phyloP scores from a whole-genome alignment of 129 eudicot species.

The Flaveria ramosissima region DNA sequence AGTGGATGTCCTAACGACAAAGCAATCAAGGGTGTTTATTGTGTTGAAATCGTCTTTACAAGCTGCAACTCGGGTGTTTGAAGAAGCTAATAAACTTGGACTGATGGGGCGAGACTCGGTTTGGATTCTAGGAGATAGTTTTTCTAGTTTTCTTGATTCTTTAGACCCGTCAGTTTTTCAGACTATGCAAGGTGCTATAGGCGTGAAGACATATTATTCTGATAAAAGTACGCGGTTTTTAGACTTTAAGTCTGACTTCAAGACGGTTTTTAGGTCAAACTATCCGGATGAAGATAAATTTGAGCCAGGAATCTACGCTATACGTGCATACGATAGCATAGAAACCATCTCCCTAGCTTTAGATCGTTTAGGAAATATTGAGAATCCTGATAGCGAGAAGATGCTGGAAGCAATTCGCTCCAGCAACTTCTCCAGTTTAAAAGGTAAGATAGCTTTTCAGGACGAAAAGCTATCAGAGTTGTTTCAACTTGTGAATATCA shows the following conservation, averaged over 20 bases:
- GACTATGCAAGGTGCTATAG: slow-evolving; percentile 47
- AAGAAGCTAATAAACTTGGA: slow-evolving; percentile 50
- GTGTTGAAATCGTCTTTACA: slow-evolving; percentile 38
- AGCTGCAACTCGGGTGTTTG: slow-evolving; percentile 40
- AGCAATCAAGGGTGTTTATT: slow-evolving; percentile 51
- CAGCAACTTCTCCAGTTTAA: slow-evolving; percentile 44
- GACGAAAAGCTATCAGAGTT: slow-evolving; percentile 26
- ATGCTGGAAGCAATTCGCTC: slow-evolving; percentile 34
- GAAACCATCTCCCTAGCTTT: slow-evolving; percentile 38
- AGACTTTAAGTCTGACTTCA: slow-evolving; percentile 40
- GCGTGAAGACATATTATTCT: slow-evolving; percentile 37
- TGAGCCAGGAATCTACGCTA: slow-evolving; percentile 46
- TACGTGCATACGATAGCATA: slow-evolving; percentile 52
- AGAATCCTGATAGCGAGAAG: slow-evolving; percentile 4
- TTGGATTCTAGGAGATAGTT: slow-evolving; percentile 46
- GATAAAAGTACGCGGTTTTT: slow-evolving; percentile 17
- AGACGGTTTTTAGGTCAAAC: slow-evolving; percentile 29
- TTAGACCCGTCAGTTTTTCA: slow-evolving; percentile 36
- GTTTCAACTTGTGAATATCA: slow-evolving; percentile 42
- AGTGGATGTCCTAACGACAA: slow-evolving; percentile 24
- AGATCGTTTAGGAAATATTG: slow-evolving; percentile 18
- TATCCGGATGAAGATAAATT: slow-evolving; percentile 41
- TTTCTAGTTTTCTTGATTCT: slow-evolving; percentile 47
- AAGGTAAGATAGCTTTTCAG: slow-evolving; percentile 33
- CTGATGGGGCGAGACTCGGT: slow-evolving; percentile 48